Evolutionary conservation across 2,329 filamentous ascomycete genomes (phyloP).

Genomic region (Penicillium olsonii): DNA sequence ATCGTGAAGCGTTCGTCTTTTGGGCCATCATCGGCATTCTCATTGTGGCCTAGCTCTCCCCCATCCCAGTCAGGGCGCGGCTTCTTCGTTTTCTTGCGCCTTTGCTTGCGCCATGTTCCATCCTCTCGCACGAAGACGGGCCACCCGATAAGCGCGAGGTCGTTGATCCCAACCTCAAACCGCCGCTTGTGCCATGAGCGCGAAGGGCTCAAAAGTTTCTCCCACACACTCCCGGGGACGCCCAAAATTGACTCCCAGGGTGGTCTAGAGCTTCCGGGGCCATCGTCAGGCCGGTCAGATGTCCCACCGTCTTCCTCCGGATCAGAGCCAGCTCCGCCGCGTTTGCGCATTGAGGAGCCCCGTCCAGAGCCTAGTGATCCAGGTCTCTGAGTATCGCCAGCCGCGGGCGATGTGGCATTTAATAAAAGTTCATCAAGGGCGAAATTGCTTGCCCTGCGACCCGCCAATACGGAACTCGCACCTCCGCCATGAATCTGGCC

Average conservation of each 20-base stretch:
- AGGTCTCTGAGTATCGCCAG: slow-evolving; percentile 32
- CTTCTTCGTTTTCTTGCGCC: slow-evolving; percentile 48
- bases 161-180: slow-evolving; percentile 80
- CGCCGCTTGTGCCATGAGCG: slow-evolving; percentile 75
- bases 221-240: slow-evolving; percentile 73
- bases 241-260: slow-evolving; percentile 67
- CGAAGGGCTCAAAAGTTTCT: slow-evolving; percentile 75
- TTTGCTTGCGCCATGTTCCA: slow-evolving; percentile 72
- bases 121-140: slow-evolving; percentile 80
- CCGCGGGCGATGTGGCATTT: slow-evolving; percentile 29
- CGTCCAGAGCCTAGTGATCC: slow-evolving; percentile 38
- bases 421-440: slow-evolving; percentile 34
- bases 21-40: slow-evolving; percentile 36
- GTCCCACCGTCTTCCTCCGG: slow-evolving; percentile 34
- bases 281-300: slow-evolving; percentile 33
- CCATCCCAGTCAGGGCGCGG: slow-evolving; percentile 32
- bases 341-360: slow-evolving; percentile 28
- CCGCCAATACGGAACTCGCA: slow-evolving; percentile 23
- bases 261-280: slow-evolving; percentile 25
- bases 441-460: slow-evolving; percentile 35
- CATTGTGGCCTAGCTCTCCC: slow-evolving; percentile 38
- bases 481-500: slow-evolving; percentile 18
- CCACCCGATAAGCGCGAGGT: slow-evolving; percentile 77
- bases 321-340: slow-evolving; percentile 32
- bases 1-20: slow-evolving; percentile 31